phyloP scores from a whole-genome alignment of 1,284 basidiomycete species.

The Cutaneotrichosporon mucoides region DNA sequence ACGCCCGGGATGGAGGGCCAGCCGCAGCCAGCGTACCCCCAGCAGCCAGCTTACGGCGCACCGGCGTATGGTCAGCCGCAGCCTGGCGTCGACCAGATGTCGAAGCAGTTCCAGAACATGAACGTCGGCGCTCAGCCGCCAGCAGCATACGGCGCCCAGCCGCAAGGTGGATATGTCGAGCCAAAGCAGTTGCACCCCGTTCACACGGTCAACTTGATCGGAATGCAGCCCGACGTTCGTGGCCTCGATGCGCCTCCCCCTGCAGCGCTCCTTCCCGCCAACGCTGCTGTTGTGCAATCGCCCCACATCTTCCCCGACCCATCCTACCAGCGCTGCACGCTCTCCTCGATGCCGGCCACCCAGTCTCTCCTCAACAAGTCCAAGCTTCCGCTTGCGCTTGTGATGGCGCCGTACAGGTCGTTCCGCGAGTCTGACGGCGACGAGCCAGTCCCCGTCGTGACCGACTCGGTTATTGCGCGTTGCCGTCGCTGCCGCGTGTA shows the following conservation, averaged over 20 bases:
- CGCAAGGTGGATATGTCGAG: slow-evolving; percentile 15
- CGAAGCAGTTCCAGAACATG: slow-evolving; percentile 85
- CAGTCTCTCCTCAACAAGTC: slow-evolving; percentile 84
- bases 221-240: slow-evolving; percentile 80
- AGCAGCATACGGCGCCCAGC: slow-evolving; percentile 8
- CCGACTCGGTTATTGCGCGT: slow-evolving; percentile 93
- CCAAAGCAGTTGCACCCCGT: slow-evolving; percentile 54
- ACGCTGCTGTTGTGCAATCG: slow-evolving; percentile 71
- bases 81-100: slow-evolving; percentile 58
- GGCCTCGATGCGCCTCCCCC: slow-evolving; percentile 79
- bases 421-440: slow-evolving; percentile 54
- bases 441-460: slow-evolving; percentile 76
- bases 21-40: slow-evolving; percentile 33
- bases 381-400: slow-evolving; percentile 85
- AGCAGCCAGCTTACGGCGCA: slow-evolving; percentile 18
- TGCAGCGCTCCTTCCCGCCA: slow-evolving; percentile 81
- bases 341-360: slow-evolving; percentile 92
- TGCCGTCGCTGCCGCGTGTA: slow-evolving; percentile 96
- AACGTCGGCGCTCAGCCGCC: slow-evolving; percentile 61
- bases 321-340: slow-evolving; percentile 87
- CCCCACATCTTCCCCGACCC: slow-evolving; percentile 80
- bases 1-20: slow-evolving; percentile 67
- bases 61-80: slow-evolving; percentile 33
- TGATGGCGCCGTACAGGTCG: slow-evolving; percentile 88
- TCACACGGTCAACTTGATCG: slow-evolving; percentile 81